Percentiles rank a stretch among this genome's conserved stretches.
Conservation (phyloP, 148 eudicot species). For the Fagopyrum esculentum region DNA sequence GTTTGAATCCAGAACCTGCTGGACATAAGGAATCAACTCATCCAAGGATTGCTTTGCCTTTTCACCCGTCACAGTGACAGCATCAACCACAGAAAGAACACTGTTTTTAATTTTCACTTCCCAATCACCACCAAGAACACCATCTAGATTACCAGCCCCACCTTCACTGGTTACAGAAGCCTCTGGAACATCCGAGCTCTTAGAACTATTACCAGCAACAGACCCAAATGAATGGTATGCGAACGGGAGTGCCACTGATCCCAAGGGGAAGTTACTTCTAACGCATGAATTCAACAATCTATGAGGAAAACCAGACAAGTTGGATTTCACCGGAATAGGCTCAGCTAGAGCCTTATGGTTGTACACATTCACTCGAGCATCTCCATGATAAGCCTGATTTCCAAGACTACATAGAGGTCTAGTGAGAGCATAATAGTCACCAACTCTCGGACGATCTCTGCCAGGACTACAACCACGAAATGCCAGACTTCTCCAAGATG, state of each 20-base stretch:
- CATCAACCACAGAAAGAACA: constrained; percentile 54
- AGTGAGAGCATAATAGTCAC: constrained; percentile 13
- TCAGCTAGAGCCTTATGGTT: constrained; percentile 17
- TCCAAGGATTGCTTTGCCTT: constrained; percentile 58
- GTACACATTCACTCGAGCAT: constrained; percentile 17
- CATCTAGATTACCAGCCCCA: constrained; percentile 26
- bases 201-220: constrained; percentile 29
- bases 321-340: constrained; percentile 20
- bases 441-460: constrained; percentile 14
- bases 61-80: constrained; percentile 33
- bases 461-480: constrained; percentile 15
- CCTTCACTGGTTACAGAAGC: constrained; percentile 32
- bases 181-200: constrained; percentile 28
- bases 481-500: constrained; percentile 17
- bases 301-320: constrained; percentile 27
- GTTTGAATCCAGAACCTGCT: constrained; percentile 59
- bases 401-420: constrained; percentile 26
- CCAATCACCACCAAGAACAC: constrained; percentile 54
- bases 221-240: constrained; percentile 45
- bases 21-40: constrained; percentile 54
- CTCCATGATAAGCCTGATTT: constrained; percentile 25
- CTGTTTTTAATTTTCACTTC: constrained; percentile 48
- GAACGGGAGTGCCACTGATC: constrained; percentile 27
- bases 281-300: constrained; percentile 19
- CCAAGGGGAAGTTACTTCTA: constrained; percentile 22